Percentiles rank a stretch among this genome's conserved stretches.
These are phyloP conservation scores for Capronia coronata DNA, from an alignment of 2,329 filamentous ascomycete species.

Conservation along the genomic window DNA sequence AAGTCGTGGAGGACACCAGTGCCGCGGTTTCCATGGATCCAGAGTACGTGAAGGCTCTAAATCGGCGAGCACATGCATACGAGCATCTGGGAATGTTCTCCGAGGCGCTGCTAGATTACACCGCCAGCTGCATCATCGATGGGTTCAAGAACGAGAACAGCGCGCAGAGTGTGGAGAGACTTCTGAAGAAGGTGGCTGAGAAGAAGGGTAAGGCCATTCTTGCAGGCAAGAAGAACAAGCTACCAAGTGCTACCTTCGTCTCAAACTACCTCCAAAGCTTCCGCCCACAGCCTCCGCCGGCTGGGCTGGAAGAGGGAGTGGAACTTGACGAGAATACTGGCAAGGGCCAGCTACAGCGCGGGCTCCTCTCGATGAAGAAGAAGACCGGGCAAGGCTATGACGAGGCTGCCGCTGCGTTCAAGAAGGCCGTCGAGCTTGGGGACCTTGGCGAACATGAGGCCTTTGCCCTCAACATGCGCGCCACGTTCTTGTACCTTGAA, in stretches of 20 bases:
- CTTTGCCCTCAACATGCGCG: slow-evolving; percentile 91
- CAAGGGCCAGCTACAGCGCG: slow-evolving; percentile 77
- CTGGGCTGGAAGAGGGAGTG: slow-evolving; percentile 72
- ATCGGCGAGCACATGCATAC: slow-evolving; percentile 92
- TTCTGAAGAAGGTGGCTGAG: slow-evolving; percentile 96
- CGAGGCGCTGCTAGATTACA: slow-evolving; percentile 94
- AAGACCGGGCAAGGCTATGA: slow-evolving; percentile 89
- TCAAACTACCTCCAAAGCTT: slow-evolving; percentile 99
- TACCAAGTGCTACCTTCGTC: slow-evolving; percentile 93
- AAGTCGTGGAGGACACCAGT: slow-evolving; percentile 94
- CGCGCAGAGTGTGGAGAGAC: slow-evolving; percentile 80
- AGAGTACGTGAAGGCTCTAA: slow-evolving; percentile 95
- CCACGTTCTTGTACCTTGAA: slow-evolving; percentile 87
- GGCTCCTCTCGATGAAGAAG: slow-evolving; percentile 70
- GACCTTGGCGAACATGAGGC: slow-evolving; percentile 78
- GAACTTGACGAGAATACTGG: slow-evolving; percentile 72
- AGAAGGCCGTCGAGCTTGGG: slow-evolving; percentile 75
- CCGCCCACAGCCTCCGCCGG: slow-evolving; percentile 71
- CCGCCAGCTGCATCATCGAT: slow-evolving; percentile 97
- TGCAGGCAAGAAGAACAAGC: slow-evolving; percentile 68
- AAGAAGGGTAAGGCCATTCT: slow-evolving; percentile 88
- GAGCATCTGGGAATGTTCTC: slow-evolving; percentile 87
- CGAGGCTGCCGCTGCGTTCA: slow-evolving; percentile 77
- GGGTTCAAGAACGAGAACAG: slow-evolving; percentile 88
- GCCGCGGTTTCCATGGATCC: slow-evolving; percentile 88